Percentiles rank a stretch among this genome's conserved stretches.
Evolutionary conservation across 805 yeast species (phyloP).

Genomic region (Scheffersomyces lignosus): DNA sequence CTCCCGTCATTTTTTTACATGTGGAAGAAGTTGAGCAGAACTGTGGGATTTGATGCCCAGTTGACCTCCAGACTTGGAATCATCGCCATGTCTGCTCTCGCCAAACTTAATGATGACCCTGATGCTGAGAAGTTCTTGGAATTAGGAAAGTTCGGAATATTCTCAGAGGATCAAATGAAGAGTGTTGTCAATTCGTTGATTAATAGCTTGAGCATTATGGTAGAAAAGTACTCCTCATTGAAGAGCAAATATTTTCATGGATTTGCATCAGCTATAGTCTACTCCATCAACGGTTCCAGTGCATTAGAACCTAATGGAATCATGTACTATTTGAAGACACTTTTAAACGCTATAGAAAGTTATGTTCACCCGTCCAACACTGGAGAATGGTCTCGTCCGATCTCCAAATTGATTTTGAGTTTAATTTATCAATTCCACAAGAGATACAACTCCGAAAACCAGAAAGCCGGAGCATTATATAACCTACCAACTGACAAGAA

Average conservation of each 20-base stretch:
- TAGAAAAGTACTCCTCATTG: conserved; percentile 46
- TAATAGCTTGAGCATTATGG: conserved; percentile 47
- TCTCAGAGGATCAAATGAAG: conserved; percentile 60
- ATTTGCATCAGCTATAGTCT: conserved; percentile 49
- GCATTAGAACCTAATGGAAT: conserved; percentile 45
- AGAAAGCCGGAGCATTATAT: conserved; percentile 24
- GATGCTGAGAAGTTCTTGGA: conserved; percentile 16
- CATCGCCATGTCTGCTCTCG: conserved; percentile 51
- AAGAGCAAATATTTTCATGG: conserved; percentile 43
- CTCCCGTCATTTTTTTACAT: conserved; percentile 68
- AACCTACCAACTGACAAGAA: conserved; percentile 31
- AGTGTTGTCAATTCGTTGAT: conserved; percentile 56
- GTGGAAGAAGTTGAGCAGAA: conserved; percentile 59
- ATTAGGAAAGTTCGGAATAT: conserved; percentile 60
- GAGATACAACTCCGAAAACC: conserved; percentile 52
- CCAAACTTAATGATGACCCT: conserved; percentile 21
- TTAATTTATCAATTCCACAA: conserved; percentile 61
- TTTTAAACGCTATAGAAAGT: conserved; percentile 72
- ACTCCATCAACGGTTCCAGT: conserved; percentile 56
- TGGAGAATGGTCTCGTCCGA: conserved; percentile 82
- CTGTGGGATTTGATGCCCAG: conserved; percentile 58
- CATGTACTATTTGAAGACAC: conserved; percentile 50
- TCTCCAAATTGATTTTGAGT: conserved; percentile 64
- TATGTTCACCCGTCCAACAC: conserved; percentile 88
- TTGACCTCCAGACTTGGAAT: conserved; percentile 65